Base-by-base conservation (phyloP, 345 rosid species). In the Firmiana major region DNA sequence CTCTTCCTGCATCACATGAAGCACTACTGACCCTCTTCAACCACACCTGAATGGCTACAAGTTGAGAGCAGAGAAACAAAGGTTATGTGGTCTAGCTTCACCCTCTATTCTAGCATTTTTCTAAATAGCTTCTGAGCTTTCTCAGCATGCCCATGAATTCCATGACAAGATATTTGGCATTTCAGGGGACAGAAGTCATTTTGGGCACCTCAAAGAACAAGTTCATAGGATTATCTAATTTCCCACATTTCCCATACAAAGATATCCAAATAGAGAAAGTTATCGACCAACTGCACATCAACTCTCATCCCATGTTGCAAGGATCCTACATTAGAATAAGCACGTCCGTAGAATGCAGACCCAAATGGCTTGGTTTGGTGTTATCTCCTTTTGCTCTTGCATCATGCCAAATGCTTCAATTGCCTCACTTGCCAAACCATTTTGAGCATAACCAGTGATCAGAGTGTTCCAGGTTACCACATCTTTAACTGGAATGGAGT, bases 401-500 rank as follows among this genome's bases (percentile, higher is more conserved):
- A 89, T 85, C 77, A 38, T 9, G 66, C 70, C 68, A 73, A 73
- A 87, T 73, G 75, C 81, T 76, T 85, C 84, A 71, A 84, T 75
- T 6, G 92, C 92, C 83, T 89, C 87, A 55, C 81, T 82, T 64
- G 92, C 87, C 75, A 85, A 83, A 68, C 90, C 92, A 77, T 89
- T 89, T 70, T 89, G 90, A 63, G 84, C 78, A 73, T 84, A 85
- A 6, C 89, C 86, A 21, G 90, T 75, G 80, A 89, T 84, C 76
- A 87, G 65, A 19, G 86, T 82, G 82, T 87, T 89, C 89, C 89
- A 89, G 0, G 90, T 84, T 71, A 89, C 82, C 51, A 79, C 85
- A 84, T 87, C 89, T 81, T 81, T 89, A 31, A 58, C n/a, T 1
- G 85, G 65, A 60, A 13, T 28, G 65, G 28, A 13, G n/a, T 55